These are phyloP conservation scores for Phialophora verrucosa DNA, from an alignment of 2,329 filamentous ascomycete species.

Conservation along the genomic window DNA sequence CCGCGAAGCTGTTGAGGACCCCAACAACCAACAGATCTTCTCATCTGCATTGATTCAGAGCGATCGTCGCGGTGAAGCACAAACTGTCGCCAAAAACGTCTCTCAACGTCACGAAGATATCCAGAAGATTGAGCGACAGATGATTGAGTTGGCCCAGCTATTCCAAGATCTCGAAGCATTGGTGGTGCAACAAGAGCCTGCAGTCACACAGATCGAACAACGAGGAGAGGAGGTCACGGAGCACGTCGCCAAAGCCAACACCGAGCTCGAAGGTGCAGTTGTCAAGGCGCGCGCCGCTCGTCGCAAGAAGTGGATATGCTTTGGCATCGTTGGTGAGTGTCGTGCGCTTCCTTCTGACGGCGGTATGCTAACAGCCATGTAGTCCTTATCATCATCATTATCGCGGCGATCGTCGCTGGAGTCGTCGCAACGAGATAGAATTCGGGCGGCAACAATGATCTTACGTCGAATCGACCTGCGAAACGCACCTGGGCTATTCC, in stretches of 20 bases:
- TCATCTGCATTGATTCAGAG: conserved; percentile 65
- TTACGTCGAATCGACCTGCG: conserved; percentile 4
- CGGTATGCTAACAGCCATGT: conserved; percentile 17
- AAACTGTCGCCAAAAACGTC: conserved; percentile 78
- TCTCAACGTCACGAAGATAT: conserved; percentile 84
- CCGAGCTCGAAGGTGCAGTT: conserved; percentile 81
- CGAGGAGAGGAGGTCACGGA: conserved; percentile 84
- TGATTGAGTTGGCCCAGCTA: conserved; percentile 83
- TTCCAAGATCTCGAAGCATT: conserved; percentile 89
- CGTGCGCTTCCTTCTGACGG: conserved; percentile 3
- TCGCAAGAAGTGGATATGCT: conserved; percentile 96
- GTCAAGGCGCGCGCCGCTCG: conserved; percentile 77
- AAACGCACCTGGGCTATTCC: background rate
- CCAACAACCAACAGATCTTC: conserved; percentile 77
- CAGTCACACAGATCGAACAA: conserved; percentile 80
- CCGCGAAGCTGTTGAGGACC: conserved; percentile 74
- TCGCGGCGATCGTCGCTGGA: conserved; percentile 56
- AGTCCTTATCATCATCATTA: conserved; percentile 62
- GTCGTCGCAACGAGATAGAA: conserved; percentile 49
- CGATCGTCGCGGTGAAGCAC: conserved; percentile 79
- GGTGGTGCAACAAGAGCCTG: conserved; percentile 82
- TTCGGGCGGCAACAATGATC: conserved; percentile 1
- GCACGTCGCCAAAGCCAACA: conserved; percentile 84
- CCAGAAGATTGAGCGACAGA: conserved; percentile 87
- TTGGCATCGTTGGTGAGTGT: conserved; percentile 71